Percentiles rank a stretch among this genome's conserved stretches.
These are phyloP conservation scores for Carex arenaria DNA, from an alignment of 202 grass and related monocot species.

Conservation along the genomic window DNA sequence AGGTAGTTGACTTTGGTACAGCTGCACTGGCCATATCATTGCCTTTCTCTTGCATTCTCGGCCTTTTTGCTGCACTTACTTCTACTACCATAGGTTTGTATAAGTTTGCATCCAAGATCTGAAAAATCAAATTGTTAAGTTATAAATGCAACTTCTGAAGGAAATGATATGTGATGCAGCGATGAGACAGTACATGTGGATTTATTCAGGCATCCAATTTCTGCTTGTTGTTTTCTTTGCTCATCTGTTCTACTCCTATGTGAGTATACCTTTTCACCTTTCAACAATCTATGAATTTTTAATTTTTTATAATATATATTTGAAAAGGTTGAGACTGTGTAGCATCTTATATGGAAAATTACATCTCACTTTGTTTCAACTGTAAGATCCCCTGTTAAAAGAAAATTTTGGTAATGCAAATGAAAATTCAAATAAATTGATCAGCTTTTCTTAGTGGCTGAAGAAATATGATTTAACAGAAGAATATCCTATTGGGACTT, in stretches of 20 bases:
- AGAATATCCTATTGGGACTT: background rate
- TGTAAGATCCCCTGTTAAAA: background rate
- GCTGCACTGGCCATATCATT: slow-evolving; percentile 76
- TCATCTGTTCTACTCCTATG: slow-evolving; percentile 75
- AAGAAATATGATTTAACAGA: background rate
- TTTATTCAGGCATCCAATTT: slow-evolving; percentile 61
- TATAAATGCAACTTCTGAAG: background rate
- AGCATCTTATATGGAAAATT: background rate
- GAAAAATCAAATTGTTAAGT: background rate
- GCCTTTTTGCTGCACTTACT: slow-evolving; percentile 74
- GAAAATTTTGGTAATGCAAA: background rate
- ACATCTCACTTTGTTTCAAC: background rate
- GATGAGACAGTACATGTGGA: slow-evolving; percentile 72
- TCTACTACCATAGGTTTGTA: slow-evolving; percentile 70
- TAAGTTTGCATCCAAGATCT: background rate
- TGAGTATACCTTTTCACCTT: slow-evolving; percentile 35
- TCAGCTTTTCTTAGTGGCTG: background rate
- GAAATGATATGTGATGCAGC: slow-evolving; percentile 37
- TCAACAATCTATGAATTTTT: background rate
- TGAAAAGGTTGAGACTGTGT: background rate
- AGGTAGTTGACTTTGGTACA: slow-evolving; percentile 48
- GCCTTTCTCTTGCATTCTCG: slow-evolving; percentile 85
- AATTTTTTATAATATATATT: background rate
- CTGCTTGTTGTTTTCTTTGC: slow-evolving; percentile 82
- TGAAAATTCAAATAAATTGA: background rate